Conservation (phyloP, 306 rosid species). For the Rubus parviflorus region DNA sequence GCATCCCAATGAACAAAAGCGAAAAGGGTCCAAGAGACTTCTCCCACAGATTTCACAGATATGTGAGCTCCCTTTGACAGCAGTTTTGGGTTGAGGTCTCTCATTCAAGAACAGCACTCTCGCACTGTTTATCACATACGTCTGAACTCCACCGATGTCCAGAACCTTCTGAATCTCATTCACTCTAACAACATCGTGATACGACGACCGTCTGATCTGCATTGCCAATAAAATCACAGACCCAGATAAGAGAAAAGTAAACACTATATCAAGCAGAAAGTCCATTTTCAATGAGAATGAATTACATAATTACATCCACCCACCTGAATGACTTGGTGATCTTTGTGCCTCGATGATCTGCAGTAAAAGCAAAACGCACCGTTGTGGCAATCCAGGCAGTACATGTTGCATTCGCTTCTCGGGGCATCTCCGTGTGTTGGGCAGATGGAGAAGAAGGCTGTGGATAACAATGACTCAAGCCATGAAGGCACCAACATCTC, state of each 20-base stretch:
- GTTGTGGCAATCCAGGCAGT: slow-evolving; percentile 52
- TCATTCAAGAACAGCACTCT: slow-evolving; percentile 69
- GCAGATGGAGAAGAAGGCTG: slow-evolving; percentile 51
- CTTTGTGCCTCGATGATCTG: slow-evolving; percentile 53
- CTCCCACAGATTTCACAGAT: slow-evolving; percentile 57
- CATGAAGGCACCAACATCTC: slow-evolving; percentile 49
- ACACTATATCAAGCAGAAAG: background rate
- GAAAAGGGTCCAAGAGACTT: slow-evolving; percentile 60
- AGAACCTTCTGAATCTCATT: slow-evolving; percentile 56
- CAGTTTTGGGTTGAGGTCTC: slow-evolving; percentile 58
- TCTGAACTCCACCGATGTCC: slow-evolving; percentile 67
- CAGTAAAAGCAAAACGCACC: slow-evolving; percentile 57
- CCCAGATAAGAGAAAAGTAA: background rate
- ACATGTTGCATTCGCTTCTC: slow-evolving; percentile 72
- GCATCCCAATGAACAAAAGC: slow-evolving; percentile 77
- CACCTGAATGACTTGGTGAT: slow-evolving; percentile 70
- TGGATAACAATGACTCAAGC: slow-evolving; percentile 52
- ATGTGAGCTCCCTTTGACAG: slow-evolving; percentile 38
- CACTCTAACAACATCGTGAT: slow-evolving; percentile 69
- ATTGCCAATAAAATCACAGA: slow-evolving; percentile 4
- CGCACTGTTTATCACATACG: slow-evolving; percentile 68
- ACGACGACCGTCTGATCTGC: slow-evolving; percentile 74
- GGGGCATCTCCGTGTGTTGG: slow-evolving; percentile 37
- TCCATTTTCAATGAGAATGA: background rate
- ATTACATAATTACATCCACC: slow-evolving; percentile 11